These are phyloP conservation scores for Delphinella strobiligena DNA, from an alignment of 2,329 filamentous ascomycete genomes.

Conservation along the genomic window DNA sequence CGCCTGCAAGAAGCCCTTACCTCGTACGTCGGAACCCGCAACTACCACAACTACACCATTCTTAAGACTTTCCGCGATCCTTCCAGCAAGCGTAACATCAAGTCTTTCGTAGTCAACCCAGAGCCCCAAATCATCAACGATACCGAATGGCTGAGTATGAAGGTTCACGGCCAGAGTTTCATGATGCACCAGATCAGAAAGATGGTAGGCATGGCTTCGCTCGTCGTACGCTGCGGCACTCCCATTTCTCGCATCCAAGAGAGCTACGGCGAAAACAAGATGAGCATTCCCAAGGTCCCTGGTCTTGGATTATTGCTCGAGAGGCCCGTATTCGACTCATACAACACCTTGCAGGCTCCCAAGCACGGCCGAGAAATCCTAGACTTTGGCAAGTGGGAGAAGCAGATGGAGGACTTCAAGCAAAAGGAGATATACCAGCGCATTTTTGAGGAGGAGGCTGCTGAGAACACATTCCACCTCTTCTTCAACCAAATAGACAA, in stretches of 20 bases:
- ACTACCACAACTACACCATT: conserved; percentile 97
- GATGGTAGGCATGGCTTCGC: conserved; percentile 87
- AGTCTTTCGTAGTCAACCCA: conserved; percentile 70
- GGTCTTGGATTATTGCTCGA: conserved; percentile 80
- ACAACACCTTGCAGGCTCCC: conserved; percentile 61
- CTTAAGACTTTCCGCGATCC: conserved; percentile 72
- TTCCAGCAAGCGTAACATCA: conserved; percentile 81
- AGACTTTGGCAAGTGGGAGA: conserved; percentile 66
- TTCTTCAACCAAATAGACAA: conserved; percentile 41
- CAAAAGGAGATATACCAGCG: conserved; percentile 81
- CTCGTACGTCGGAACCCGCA: conserved; percentile 70
- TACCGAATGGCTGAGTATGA: conserved; percentile 89
- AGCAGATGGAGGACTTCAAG: conserved; percentile 79
- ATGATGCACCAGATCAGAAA: conserved; percentile 99
- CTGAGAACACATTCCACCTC: conserved; percentile 53
- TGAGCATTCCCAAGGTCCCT: conserved; percentile 89
- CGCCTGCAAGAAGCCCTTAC: conserved; percentile 65
- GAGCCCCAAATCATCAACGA: conserved; percentile 39
- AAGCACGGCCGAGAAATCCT: conserved; percentile 56
- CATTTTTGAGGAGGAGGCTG: conserved; percentile 83
- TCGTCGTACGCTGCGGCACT: conserved; percentile 77
- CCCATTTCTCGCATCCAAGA: conserved; percentile 57
- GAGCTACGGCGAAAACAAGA: conserved; percentile 57
- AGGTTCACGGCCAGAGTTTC: conserved; percentile 95
- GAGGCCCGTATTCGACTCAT: conserved; percentile 78